These are phyloP conservation scores for Vitis riparia DNA, from an alignment of 164 flowering plant genomes.

Conservation along the genomic window DNA sequence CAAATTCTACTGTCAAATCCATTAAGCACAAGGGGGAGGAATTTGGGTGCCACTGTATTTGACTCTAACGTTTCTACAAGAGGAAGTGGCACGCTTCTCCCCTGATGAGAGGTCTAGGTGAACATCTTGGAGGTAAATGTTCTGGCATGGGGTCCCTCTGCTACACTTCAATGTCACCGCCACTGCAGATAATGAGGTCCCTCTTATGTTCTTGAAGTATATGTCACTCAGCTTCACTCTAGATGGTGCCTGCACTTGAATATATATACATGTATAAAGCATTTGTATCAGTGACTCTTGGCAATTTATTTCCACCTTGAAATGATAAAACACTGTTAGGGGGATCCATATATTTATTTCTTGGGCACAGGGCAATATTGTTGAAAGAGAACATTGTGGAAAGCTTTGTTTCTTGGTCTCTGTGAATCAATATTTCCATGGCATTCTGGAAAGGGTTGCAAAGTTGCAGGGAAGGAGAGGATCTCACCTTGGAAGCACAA, in stretches of 20 bases:
- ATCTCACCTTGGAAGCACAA: constrained; percentile 32
- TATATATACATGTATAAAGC: background rate
- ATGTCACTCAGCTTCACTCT: constrained; percentile 49
- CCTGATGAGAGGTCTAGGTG: constrained; percentile 32
- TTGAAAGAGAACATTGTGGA: too few relatives aligned
- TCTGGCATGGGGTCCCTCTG: constrained; percentile 52
- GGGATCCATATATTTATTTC: too few relatives aligned
- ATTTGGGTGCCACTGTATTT: constrained; percentile 51
- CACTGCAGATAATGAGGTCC: constrained; percentile 51
- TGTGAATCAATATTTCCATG: too few relatives aligned
- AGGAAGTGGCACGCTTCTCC: constrained; percentile 23
- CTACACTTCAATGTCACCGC: constrained; percentile 58
- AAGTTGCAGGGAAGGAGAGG: too few relatives aligned
- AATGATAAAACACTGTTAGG: background rate
- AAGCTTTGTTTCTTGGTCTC: too few relatives aligned
- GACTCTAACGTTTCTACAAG: constrained; percentile 42
- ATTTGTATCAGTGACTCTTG: background rate
- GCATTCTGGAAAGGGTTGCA: too few relatives aligned
- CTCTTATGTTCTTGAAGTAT: constrained; percentile 54
- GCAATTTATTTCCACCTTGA: background rate
- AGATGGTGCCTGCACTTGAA: constrained; percentile 43
- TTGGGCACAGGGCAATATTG: too few relatives aligned
- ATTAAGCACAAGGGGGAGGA: constrained; percentile 54
- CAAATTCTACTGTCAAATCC: too few relatives aligned
- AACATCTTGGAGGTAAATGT: constrained; percentile 44